Evolutionary conservation across 805 yeast species (phyloP).

Genomic region (Starmerella potacharoeniae): DNA sequence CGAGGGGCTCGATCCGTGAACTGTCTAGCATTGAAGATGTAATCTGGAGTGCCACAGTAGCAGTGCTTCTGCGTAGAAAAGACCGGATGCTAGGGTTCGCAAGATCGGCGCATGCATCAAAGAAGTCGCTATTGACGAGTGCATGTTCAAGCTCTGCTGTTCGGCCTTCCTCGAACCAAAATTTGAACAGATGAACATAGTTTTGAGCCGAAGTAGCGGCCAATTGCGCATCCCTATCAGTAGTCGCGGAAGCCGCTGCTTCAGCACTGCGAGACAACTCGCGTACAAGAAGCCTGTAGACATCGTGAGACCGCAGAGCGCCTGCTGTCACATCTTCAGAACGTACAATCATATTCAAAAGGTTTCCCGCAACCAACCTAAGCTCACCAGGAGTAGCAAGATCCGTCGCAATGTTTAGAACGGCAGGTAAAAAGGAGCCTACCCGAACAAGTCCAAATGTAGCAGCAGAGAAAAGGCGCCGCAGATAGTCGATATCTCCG

Average conservation of each 20-base stretch:
- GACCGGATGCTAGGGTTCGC: neutral
- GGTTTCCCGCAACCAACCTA: neutral
- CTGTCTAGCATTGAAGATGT: neutral
- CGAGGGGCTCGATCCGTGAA: neutral
- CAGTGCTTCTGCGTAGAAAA: neutral
- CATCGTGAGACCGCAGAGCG: neutral
- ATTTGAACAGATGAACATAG: neutral
- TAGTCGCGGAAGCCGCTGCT: neutral
- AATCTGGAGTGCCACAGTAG: neutral
- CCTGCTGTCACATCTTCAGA: neutral
- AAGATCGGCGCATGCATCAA: neutral
- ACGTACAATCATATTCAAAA: neutral
- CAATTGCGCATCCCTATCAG: neutral
- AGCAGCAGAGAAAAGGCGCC: neutral
- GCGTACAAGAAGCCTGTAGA: neutral
- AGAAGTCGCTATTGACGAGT: neutral
- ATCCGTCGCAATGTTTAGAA: neutral
- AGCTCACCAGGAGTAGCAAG: neutral
- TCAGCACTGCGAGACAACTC: neutral
- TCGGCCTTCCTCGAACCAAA: neutral
- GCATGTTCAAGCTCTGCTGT: conserved; percentile 3
- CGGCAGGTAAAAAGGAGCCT: neutral
- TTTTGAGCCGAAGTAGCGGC: neutral
- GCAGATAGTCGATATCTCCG: neutral
- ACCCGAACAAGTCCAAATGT: neutral